Percentiles rank a stretch among this genome's conserved stretches.
phyloP scores from a whole-genome alignment of 129 eudicot genomes.

The Flaveria ramosissima region DNA sequence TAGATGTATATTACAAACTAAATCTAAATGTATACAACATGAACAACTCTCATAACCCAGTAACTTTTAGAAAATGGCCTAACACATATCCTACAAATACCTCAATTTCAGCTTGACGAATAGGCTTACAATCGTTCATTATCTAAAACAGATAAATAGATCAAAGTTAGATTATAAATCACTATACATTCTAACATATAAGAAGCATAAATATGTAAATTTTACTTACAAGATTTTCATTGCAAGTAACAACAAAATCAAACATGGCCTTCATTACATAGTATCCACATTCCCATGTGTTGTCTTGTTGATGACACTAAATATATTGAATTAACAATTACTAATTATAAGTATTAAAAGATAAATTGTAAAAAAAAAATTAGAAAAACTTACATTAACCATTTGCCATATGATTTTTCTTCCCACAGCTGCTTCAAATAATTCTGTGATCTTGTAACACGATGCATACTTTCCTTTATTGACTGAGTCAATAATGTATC shows the following conservation, averaged over 20 bases:
- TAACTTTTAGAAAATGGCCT: too few species aligned
- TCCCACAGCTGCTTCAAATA: not conserved
- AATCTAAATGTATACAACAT: too few species aligned
- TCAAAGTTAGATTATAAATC: not conserved
- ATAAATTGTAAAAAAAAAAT: not conserved
- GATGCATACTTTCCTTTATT: not conserved
- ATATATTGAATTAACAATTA: not conserved
- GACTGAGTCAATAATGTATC: not conserved
- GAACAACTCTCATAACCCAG: too few species aligned
- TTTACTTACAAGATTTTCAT: not conserved
- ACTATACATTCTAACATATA: not conserved
- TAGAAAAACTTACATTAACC: not conserved
- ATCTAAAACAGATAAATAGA: not conserved
- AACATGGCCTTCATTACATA: constrained; percentile 1
- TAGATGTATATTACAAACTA: too few species aligned
- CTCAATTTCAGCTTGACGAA: too few species aligned
- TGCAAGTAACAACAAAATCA: not conserved
- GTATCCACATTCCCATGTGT: not conserved
- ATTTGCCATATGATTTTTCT: not conserved
- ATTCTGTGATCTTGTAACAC: not conserved
- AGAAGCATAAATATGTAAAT: not conserved
- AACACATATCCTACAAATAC: too few species aligned
- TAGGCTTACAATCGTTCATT: too few species aligned
- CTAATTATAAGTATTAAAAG: not conserved
- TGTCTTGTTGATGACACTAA: not conserved